phyloP scores from a whole-genome alignment of 495 filamentous ascomycete species.

The Halenospora varia region DNA sequence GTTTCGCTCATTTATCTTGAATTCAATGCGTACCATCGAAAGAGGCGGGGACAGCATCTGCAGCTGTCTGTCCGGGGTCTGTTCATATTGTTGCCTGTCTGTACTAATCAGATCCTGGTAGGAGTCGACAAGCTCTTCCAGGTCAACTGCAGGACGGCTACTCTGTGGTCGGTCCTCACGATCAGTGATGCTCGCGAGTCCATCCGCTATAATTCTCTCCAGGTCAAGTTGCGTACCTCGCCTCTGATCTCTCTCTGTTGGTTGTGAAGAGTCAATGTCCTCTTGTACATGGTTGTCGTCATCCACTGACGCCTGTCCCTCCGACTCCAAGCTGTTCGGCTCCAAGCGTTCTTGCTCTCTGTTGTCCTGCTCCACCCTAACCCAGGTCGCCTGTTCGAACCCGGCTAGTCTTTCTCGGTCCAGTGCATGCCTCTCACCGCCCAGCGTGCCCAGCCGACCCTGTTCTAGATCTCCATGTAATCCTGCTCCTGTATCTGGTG shows the following conservation, averaged over 20 bases:
- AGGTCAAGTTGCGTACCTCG: not conserved
- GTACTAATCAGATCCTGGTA: not conserved
- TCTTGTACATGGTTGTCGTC: not conserved
- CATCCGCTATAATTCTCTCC: slow-evolving; percentile 1
- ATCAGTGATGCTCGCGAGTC: not conserved
- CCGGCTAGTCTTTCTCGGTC: no score
- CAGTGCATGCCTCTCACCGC: no score
- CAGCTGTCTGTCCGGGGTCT: not conserved
- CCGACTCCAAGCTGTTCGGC: no score
- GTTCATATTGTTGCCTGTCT: no score
- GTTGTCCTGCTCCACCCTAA: no score
- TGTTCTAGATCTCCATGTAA: no score
- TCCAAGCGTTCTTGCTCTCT: no score
- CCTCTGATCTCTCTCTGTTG: not conserved
- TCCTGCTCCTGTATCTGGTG: no score
- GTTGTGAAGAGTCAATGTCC: not conserved
- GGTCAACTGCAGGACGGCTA: not conserved
- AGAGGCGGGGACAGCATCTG: not conserved
- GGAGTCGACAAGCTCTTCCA: not conserved
- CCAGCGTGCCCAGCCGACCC: no score
- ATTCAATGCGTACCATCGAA: slow-evolving; percentile 1
- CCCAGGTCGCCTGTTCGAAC: no score
- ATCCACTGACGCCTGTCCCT: slow-evolving; percentile 24
- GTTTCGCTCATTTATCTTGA: not conserved
- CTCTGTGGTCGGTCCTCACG: not conserved